A percentile compares a stretch with the other conserved stretches of the same genome.
Conservation (phyloP, 2,329 filamentous ascomycete species). For the Aspergillus costaricaensis region DNA sequence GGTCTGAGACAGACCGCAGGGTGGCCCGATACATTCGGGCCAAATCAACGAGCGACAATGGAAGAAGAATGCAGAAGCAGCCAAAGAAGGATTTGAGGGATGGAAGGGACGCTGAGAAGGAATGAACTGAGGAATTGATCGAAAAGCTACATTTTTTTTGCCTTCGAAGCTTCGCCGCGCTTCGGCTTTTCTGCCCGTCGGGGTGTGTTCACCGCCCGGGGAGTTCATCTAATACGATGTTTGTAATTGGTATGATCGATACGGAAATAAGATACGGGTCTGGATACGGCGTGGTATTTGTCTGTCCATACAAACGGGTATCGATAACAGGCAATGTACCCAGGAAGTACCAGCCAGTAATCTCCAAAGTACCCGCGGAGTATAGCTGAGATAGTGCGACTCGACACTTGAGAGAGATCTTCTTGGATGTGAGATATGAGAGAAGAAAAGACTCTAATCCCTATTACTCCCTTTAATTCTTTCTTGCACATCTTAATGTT, state of each 20-base stretch:
- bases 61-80: not conserved
- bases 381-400: too few relatives aligned
- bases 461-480: too few relatives aligned
- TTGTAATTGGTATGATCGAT: not conserved
- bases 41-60: not conserved
- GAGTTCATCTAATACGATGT: not conserved
- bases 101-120: not conserved
- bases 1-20: conserved; percentile 39
- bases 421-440: too few relatives aligned
- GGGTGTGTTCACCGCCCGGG: conserved; percentile 15
- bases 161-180: conserved; percentile 6
- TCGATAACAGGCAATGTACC: not conserved
- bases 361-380: too few relatives aligned
- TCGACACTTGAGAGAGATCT: too few relatives aligned
- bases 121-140: not conserved
- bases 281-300: not conserved
- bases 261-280: not conserved
- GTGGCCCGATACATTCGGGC: conserved; percentile 42
- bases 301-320: not conserved
- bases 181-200: conserved; percentile 19
- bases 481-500: too few relatives aligned
- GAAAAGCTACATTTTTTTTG: conserved; percentile 1
- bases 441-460: too few relatives aligned
- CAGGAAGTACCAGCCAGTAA: not conserved
- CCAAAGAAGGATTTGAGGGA: not conserved